Evolutionary conservation across 148 eudicot species (phyloP), one percentile per base, ranked within the genome.

Genomic region (Chenopodium suecicum): DNA sequence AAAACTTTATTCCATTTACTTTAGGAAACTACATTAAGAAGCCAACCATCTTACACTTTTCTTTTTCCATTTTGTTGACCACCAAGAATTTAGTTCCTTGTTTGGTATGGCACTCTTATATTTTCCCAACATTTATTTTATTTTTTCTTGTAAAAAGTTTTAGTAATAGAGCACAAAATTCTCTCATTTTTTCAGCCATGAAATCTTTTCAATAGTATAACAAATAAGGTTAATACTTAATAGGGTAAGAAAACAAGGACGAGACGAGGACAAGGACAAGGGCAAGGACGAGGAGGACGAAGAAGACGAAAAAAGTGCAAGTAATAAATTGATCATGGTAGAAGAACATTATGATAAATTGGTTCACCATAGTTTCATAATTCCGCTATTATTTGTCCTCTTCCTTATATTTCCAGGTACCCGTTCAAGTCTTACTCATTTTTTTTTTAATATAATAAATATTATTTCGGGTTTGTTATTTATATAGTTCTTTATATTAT

Each of bases 361-460:
- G 66, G 73, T 84, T 76, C 70, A 54, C 62, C 65, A 25, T 34
- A 78, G 76, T 78, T 78, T 46, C 72, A 60, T 81, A 78, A 58
- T 80, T 76, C 71, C 73, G 13, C 48, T 83, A 8, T 87, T 83
- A 48, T 65, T 93, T 78, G 22, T 84, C 48, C 67, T 89, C 52
- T 86, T 91, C 41, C 62, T 90, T 81, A 73, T 91, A 50, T 80
- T 90, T 71, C 72, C 95, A 91, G 97, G 97, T 93, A 88, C 79
- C 74, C 50, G 52, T 71, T 62, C 22, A 23, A 22, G 19, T 78
- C 23, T 74, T 66, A 34, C 44, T 44, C 32, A 31, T 34, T 52
- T 54, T 19, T 34, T 60, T 68, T 70, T 77, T 77, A 27, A 44
- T 73, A 32, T 72, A 48, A 9, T 81, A n/a, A 37, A 41, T 41